phyloP scores from a whole-genome alignment of 2,329 filamentous ascomycete species.

The Aspergillus thermomutatus region DNA sequence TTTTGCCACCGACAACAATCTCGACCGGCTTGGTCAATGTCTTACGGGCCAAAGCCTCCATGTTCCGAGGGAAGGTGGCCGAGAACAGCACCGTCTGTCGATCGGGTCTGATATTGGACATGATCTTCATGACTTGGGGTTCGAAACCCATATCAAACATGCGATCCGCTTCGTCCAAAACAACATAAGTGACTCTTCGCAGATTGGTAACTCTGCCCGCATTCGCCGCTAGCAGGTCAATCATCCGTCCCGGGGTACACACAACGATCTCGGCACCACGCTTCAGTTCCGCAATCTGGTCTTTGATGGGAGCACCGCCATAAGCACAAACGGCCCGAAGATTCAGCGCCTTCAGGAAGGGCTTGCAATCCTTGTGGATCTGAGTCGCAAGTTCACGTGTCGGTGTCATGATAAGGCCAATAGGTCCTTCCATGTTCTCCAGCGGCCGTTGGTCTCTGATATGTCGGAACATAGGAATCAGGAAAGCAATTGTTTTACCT shows the following conservation, averaged over 20 bases:
- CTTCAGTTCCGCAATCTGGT: constrained; percentile 95
- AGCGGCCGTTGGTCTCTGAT: constrained; percentile 89
- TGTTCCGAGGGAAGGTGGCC: constrained; percentile 90
- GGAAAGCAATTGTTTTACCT: constrained; percentile 93
- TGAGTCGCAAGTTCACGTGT: constrained; percentile 92
- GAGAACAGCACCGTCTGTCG: constrained; percentile 94
- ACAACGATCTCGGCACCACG: constrained; percentile 93
- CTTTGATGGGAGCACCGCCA: constrained; percentile 91
- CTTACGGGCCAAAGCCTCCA: constrained; percentile 87
- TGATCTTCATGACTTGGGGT: constrained; percentile 95
- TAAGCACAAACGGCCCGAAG: constrained; percentile 89
- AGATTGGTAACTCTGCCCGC: constrained; percentile 92
- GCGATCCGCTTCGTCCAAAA: constrained; percentile 93
- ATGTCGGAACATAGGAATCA: constrained; percentile 95
- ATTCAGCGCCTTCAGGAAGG: constrained; percentile 82
- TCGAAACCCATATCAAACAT: constrained; percentile 99
- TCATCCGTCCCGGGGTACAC: constrained; percentile 91
- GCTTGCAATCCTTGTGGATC: constrained; percentile 91
- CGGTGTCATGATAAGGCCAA: constrained; percentile 86
- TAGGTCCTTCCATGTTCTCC: constrained; percentile 79
- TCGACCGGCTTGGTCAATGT: constrained; percentile 81
- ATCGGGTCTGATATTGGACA: constrained; percentile 86
- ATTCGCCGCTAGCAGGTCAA: constrained; percentile 90
- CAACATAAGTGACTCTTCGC: constrained; percentile 83
- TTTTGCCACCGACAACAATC: constrained; percentile 86